These are phyloP conservation scores for Suillus sp. DNA, from an alignment of 768 basidiomycete genomes.

Conservation along the genomic window DNA sequence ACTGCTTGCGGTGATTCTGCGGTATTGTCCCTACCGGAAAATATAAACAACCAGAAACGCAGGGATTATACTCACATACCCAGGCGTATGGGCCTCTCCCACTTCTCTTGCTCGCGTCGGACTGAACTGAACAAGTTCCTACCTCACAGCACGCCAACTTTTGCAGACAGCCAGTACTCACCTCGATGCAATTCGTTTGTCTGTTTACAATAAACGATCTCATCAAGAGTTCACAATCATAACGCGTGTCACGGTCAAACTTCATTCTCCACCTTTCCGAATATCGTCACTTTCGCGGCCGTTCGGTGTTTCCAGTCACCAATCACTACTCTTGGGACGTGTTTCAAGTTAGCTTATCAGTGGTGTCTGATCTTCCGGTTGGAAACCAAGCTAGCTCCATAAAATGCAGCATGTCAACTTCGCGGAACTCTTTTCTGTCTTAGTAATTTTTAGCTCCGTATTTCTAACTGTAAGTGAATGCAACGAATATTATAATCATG, in stretches of 20 bases:
- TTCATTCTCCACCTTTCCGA: neutral
- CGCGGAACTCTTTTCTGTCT: neutral
- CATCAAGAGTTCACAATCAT: neutral
- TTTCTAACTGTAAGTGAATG: neutral
- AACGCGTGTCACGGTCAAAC: neutral
- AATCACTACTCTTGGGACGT: neutral
- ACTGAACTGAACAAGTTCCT: neutral
- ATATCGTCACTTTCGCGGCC: neutral
- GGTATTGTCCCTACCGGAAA: neutral
- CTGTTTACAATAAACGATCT: neutral
- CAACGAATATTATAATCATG: neutral
- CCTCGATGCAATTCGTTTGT: neutral
- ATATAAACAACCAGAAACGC: neutral
- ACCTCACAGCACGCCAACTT: neutral
- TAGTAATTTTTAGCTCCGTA: neutral
- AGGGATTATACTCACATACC: neutral
- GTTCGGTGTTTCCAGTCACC: neutral
- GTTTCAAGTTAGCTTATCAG: neutral
- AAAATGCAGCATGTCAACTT: neutral
- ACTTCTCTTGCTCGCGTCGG: neutral
- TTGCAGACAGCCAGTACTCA: neutral
- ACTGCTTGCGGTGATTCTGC: neutral
- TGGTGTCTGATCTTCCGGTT: neutral
- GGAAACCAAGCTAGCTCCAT: neutral
- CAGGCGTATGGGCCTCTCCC: neutral